Evolutionary conservation across 2,329 filamentous ascomycete species (phyloP), one percentile per base, ranked within the genome.

Genomic region (Cephalotrichum gorgonifer): DNA sequence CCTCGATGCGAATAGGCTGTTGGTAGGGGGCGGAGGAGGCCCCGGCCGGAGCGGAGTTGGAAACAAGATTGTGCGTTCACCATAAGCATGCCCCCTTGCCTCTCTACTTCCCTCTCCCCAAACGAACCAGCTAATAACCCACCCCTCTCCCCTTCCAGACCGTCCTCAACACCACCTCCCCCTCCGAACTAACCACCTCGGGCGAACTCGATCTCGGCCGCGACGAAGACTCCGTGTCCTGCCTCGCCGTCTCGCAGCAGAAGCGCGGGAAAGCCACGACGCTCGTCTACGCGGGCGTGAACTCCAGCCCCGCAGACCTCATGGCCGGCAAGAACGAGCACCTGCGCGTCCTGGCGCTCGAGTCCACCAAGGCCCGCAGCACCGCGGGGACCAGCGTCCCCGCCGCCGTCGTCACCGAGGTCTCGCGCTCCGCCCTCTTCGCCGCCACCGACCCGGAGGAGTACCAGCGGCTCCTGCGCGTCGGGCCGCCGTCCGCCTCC

Each of bases 171-270:
- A 76, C 83, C n/a, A 80, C 78, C 17, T 71, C 71, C 57, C 81
- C 78, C 33, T 72, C 79, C 50, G 78, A 82, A 44, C 69, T 88
- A 45, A 75, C 81, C 54, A 71, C 84, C 55, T 71, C 76, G 22
- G 79, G 82, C 54, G 86, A 95, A 56, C 74, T 91, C 59, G 81
- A 88, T 51, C 79, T 95, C 44, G 86, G 86, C 53, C 77, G 81
- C 57, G 81, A 90, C 60, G 90, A 96, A 69, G 91, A 97, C 66
- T 94, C 86, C 50, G 87, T 95, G 51, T 88, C 85, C 55, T 90
- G 86, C 49, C 74, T 96, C 45, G 88, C 82, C 39, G 79, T 85
- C 47, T 81, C 88, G 55, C 17, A 39, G 17, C 76, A 69, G 60
- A 75, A 59, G 65, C 77, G 70, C 65, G 71, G 70, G 46, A 81